Evolutionary conservation across 768 basidiomycete genomes (phyloP), one percentile per base, ranked within the genome.

Genomic region (Leucosporidium creatinivorum): DNA sequence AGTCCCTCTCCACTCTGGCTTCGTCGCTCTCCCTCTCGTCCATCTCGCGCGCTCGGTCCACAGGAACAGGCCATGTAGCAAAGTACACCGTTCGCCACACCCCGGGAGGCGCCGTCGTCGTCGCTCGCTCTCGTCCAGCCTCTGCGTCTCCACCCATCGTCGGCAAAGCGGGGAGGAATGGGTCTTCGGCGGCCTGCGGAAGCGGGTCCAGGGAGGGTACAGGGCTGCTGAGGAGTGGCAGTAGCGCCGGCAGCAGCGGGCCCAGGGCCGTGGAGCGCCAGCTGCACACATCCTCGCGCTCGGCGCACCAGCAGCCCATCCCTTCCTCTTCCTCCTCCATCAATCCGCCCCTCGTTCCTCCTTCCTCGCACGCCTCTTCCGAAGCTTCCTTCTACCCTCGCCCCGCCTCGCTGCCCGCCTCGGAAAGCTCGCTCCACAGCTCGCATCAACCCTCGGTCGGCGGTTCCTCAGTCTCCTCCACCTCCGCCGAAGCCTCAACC

Each of bases 401-500:
- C 1, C 10, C 62, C 1, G 6, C 58, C 19, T 13, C 51, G 1
- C 10, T 21, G 50, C 56, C 33, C 12, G 21, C 36, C 18, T 31
- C 47, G 36, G 31, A 33, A 31, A 44, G 31, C 55, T 1, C 56
- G 17, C 33, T 51, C 26, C 62, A 36, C 15, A 26, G 33, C 49
- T 15, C 50, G 23, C 23, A 47, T 39, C 39, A 60, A 36, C 58
- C 58, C 30, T 28, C 36, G 17, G 26, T 26, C 23, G 19, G 77
- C 67, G 60, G 77, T 70, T 58, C 79, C 80, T 4, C 81, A 10
- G 26, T 23, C n/a, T 17, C 60, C 19, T 5, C 56, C 48, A n/a
- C 31, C 33, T 25, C 10, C 58, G 17, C 31, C 56, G 19, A 84
- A 61, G 81, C 82, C 1, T 79, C 13, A 76, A 73, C 65, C 79